Evolutionary conservation across 129 eudicot genomes (phyloP), one percentile per base, ranked within the genome.

Genomic region (Centrapalus pauciflorus): DNA sequence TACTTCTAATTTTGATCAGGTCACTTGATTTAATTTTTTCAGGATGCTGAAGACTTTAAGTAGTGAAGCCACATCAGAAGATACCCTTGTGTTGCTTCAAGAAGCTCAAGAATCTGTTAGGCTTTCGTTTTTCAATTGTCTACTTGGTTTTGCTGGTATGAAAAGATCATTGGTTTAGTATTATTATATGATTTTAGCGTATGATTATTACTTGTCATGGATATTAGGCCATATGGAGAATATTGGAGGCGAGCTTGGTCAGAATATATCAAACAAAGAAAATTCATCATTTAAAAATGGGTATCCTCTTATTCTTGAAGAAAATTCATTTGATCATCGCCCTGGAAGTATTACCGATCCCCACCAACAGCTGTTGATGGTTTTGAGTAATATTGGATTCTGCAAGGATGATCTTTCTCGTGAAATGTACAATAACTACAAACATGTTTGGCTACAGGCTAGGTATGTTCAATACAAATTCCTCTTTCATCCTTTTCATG

Each of bases 361-460:
- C 19, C 88, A 87, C 71, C 90, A 84, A 72, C 87, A 75, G 74
- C 71, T 87, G 69, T 83, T 90, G 68, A 90, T 90, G 97, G 97
- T 87, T 45, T 84, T 90, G 84, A 90, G 97, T 66, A 87, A 90
- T 74, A 87, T 90, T 62, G 97, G 97, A 25, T 90, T 78, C 77
- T 87, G 96, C 84, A 90, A 84, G 81, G 96, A 85, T 46, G 96
- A 90, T 72, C 90, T 90, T 78, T 80, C 87, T 66, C 75, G 60
- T 55, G 97, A 90, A 40, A 56, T 90, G 73, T 87, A 90, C 83
- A 76, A 68, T 63, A 90, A 81, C 64, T 87, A 80, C 90, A 83
- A 83, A 63, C 59, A 77, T 26, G 80, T 83, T 21, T 90, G 96
- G 93, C 82, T 77, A 55, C 87, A 82, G 41, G 75, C 86, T 1